Conservation (phyloP, 2,329 filamentous ascomycete species). For the Ceratocystis huliohia region DNA sequence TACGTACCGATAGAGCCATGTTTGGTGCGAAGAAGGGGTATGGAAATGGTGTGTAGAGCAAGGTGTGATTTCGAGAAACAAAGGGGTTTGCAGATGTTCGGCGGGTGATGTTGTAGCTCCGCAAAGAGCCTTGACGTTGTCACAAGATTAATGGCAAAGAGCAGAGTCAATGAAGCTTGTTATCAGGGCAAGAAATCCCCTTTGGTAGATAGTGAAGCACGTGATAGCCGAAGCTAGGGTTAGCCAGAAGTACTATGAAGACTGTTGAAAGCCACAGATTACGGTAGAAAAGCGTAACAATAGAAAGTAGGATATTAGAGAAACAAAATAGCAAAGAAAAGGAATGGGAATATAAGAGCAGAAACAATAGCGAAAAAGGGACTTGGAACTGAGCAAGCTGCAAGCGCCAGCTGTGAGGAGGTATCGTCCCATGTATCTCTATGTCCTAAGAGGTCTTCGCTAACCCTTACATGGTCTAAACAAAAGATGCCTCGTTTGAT, state of each 20-base stretch:
- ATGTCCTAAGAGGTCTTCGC: too few relatives aligned
- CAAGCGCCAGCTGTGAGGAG: too few relatives aligned
- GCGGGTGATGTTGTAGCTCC: background rate
- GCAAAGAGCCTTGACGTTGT: background rate
- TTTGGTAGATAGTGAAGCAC: background rate
- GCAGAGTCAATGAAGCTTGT: background rate
- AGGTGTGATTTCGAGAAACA: too few relatives aligned
- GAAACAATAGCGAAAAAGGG: too few relatives aligned
- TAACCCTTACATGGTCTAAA: too few relatives aligned
- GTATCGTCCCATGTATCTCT: too few relatives aligned
- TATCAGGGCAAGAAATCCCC: background rate
- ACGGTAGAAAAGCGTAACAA: too few relatives aligned
- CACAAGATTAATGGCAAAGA: background rate
- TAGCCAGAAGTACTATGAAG: background rate
- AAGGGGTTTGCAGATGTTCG: background rate
- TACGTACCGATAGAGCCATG: conserved; percentile 20
- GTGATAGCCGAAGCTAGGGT: background rate
- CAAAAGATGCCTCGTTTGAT: background rate
- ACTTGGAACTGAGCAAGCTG: too few relatives aligned
- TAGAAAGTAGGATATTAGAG: too few relatives aligned
- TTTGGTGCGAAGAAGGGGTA: background rate
- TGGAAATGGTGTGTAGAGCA: too few relatives aligned
- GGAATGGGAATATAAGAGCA: too few relatives aligned
- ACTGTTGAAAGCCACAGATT: background rate
- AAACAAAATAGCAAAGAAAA: too few relatives aligned